Conservation (phyloP, 176 grass and related monocot species). For the Chrysopogon serrulatus region DNA sequence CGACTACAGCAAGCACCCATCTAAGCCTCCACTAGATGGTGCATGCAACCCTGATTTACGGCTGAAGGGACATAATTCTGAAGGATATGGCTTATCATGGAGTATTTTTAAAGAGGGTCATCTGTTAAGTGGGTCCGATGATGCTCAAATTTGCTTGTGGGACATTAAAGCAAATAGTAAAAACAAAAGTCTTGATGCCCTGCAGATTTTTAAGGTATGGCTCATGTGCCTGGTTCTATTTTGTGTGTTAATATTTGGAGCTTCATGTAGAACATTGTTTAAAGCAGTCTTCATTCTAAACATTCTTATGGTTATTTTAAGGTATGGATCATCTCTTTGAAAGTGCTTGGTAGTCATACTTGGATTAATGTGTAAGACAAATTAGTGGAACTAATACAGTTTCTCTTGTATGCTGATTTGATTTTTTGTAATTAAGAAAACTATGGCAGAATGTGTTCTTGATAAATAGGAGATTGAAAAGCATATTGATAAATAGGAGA, state of each 20-base stretch:
- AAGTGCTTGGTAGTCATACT: background rate
- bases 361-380: background rate
- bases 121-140: slow-evolving; percentile 97
- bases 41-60: slow-evolving; percentile 93
- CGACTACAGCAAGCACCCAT: slow-evolving; percentile 97
- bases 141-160: slow-evolving; percentile 95
- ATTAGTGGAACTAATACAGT: background rate
- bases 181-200: slow-evolving; percentile 84
- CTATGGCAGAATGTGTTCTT: background rate
- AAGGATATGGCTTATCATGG: slow-evolving; percentile 99
- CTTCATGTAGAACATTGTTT: background rate
- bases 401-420: background rate
- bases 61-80: slow-evolving; percentile 86
- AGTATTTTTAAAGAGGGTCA: slow-evolving; percentile 91
- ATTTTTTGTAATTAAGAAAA: background rate
- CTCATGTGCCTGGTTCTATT: background rate
- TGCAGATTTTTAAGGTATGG: slow-evolving; percentile 87
- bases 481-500: slow-evolving; percentile 4
- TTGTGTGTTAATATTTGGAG: background rate
- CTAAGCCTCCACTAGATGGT: slow-evolving; percentile 90
- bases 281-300: background rate
- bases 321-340: background rate
- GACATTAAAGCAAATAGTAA: slow-evolving; percentile 76
- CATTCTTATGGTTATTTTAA: background rate
- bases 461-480: slow-evolving; percentile 10